phyloP scores from a whole-genome alignment of 805 yeast species.

The Ogataea corticis region DNA sequence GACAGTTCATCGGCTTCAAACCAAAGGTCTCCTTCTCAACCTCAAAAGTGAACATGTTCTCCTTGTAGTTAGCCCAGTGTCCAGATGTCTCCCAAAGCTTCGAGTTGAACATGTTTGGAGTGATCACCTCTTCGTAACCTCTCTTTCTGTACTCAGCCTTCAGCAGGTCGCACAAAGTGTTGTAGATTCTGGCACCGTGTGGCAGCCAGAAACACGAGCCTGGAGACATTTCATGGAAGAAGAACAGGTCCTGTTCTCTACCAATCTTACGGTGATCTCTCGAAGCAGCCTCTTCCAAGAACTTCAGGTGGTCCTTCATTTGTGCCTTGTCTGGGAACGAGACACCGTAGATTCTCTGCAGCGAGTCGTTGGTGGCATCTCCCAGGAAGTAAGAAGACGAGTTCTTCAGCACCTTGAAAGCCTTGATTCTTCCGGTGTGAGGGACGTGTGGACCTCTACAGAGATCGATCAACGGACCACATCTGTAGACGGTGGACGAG shows the following conservation, averaged over 20 bases:
- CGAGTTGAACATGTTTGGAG: constrained; percentile 98
- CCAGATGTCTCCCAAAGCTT: constrained; percentile 99
- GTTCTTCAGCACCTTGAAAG: constrained; percentile 90
- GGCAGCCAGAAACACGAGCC: constrained; percentile 99
- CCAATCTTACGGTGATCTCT: constrained; percentile 98
- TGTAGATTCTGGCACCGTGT: constrained; percentile 97
- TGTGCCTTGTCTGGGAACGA: constrained; percentile 97
- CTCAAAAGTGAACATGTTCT: constrained; percentile 94
- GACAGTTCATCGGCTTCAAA: constrained; percentile 92
- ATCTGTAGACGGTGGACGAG: constrained; percentile 93
- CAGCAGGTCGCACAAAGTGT: constrained; percentile 76
- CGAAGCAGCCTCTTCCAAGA: constrained; percentile 91
- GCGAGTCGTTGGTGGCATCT: constrained; percentile 87
- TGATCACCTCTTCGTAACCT: constrained; percentile 97
- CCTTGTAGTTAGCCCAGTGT: constrained; percentile 97
- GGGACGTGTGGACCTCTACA: constrained; percentile 98
- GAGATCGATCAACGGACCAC: constrained; percentile 95
- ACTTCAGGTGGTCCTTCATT: constrained; percentile 92
- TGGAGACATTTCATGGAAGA: constrained; percentile 95
- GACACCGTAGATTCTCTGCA: constrained; percentile 96
- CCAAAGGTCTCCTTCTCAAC: constrained; percentile 96
- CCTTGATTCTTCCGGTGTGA: constrained; percentile 94
- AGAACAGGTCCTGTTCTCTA: constrained; percentile 91
- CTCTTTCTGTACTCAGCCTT: constrained; percentile 85
- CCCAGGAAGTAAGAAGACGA: constrained; percentile 96